phyloP scores from a whole-genome alignment of 2,329 filamentous ascomycete species.

The Penicillium sp. region DNA sequence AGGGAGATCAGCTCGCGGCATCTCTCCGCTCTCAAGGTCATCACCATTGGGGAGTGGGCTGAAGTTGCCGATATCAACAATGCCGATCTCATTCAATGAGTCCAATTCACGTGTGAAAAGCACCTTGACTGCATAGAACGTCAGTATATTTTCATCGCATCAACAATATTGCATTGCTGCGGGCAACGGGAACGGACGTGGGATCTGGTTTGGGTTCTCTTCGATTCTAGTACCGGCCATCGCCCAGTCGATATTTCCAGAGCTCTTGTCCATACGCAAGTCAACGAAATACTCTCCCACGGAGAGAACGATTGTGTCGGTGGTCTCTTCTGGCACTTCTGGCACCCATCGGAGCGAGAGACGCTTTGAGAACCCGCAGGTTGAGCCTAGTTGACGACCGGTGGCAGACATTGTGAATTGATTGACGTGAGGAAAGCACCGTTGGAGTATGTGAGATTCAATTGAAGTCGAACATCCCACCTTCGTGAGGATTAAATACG shows the following conservation, averaged over 20 bases:
- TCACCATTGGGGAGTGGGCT: constrained; percentile 42
- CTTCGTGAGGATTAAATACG: neutral
- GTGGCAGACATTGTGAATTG: constrained; percentile 11
- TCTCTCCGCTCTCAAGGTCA: constrained; percentile 41
- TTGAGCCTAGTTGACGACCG: constrained; percentile 13
- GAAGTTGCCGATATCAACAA: neutral
- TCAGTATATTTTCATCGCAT: neutral
- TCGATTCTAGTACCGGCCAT: constrained; percentile 20
- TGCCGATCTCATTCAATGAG: constrained; percentile 13
- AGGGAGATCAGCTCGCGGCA: constrained; percentile 40
- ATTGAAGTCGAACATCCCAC: too few relatives aligned
- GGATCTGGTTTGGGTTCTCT: constrained; percentile 14
- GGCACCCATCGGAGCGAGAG: constrained; percentile 21
- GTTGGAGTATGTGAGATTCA: too few relatives aligned
- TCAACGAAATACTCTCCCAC: constrained; percentile 20
- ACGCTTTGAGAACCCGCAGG: constrained; percentile 17
- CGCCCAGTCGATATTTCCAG: constrained; percentile 19
- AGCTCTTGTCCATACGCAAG: constrained; percentile 19
- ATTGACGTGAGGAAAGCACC: neutral
- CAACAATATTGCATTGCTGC: neutral
- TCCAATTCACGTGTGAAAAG: neutral
- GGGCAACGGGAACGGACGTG: neutral
- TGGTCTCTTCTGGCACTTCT: constrained; percentile 15
- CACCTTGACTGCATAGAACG: neutral
- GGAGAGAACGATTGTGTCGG: constrained; percentile 16